Evolutionary conservation across 345 rosid genomes (phyloP).

Genomic region (Aurinia saxatilis): DNA sequence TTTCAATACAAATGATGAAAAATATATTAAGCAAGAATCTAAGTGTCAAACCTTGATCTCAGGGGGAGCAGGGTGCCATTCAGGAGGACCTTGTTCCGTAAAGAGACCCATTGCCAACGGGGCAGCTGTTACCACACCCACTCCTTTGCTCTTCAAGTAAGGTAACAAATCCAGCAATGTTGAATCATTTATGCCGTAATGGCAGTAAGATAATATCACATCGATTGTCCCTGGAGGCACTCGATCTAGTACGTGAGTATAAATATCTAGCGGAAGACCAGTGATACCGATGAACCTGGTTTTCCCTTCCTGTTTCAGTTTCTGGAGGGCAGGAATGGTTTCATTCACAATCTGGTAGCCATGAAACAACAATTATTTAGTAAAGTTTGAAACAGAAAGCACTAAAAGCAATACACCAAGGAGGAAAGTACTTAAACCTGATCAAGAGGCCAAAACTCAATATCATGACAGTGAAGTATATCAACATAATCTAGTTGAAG

Average conservation of each 20-base stretch:
- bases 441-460: slow-evolving; percentile 83
- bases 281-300: slow-evolving; percentile 84
- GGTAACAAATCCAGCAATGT: slow-evolving; percentile 67
- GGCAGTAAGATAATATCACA: slow-evolving; percentile 84
- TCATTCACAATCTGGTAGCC: slow-evolving; percentile 62
- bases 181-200: slow-evolving; percentile 68
- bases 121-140: slow-evolving; percentile 79
- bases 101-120: slow-evolving; percentile 93
- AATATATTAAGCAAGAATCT: not conserved
- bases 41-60: slow-evolving; percentile 59
- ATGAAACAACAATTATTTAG: not conserved
- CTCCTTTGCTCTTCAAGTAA: slow-evolving; percentile 74
- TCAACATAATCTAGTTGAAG: slow-evolving; percentile 91
- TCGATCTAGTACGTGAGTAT: slow-evolving; percentile 73
- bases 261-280: slow-evolving; percentile 68
- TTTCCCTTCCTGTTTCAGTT: slow-evolving; percentile 76
- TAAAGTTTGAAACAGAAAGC: not conserved
- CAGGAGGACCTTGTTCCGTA: slow-evolving; percentile 85
- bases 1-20: not conserved
- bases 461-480: slow-evolving; percentile 86
- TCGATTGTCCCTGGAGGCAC: slow-evolving; percentile 69
- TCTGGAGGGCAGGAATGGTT: slow-evolving; percentile 89
- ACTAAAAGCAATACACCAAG: not conserved
- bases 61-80: slow-evolving; percentile 91
- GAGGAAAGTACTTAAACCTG: slow-evolving; percentile 38